A percentile compares a stretch with the other conserved stretches of the same genome.
Evolutionary conservation across 495 filamentous ascomycete genomes (phyloP).

Genomic region (Xylona heveae): DNA sequence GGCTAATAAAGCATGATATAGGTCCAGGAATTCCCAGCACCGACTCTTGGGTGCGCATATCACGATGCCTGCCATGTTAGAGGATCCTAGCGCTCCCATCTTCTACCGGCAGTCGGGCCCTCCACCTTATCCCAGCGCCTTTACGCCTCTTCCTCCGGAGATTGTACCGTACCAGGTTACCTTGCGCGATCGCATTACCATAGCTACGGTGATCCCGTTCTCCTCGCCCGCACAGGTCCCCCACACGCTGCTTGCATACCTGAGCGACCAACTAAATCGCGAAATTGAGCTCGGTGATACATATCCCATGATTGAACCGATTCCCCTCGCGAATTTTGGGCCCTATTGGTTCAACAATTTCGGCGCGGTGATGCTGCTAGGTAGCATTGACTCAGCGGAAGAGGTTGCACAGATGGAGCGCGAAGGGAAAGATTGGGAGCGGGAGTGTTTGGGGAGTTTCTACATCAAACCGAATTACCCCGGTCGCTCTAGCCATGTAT

Average conservation of each 20-base stretch:
- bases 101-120: slow-evolving; percentile 41
- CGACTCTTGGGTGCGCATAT: too few species aligned
- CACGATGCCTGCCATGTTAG: slow-evolving; percentile 71
- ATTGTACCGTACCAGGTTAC: slow-evolving; percentile 70
- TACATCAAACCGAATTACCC: slow-evolving; percentile 98
- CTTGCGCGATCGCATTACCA: slow-evolving; percentile 70
- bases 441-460: slow-evolving; percentile 77
- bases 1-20: too few species aligned
- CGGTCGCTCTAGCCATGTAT: slow-evolving; percentile 84
- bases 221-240: slow-evolving; percentile 55
- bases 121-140: slow-evolving; percentile 39
- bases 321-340: slow-evolving; percentile 55
- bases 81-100: slow-evolving; percentile 43
- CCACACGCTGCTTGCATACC: slow-evolving; percentile 50
- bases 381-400: slow-evolving; percentile 46
- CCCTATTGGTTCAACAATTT: slow-evolving; percentile 95
- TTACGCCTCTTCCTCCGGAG: slow-evolving; percentile 35
- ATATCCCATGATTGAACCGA: slow-evolving; percentile 73
- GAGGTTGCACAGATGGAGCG: slow-evolving; percentile 32
- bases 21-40: too few species aligned
- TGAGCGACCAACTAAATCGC: slow-evolving; percentile 71
- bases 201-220: slow-evolving; percentile 81
- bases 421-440: slow-evolving; percentile 53
- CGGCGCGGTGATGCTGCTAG: slow-evolving; percentile 79
- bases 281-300: slow-evolving; percentile 95